A percentile compares a stretch with the other conserved stretches of the same genome.
These are phyloP conservation scores for Metschnikowia proteae DNA, from an alignment of 805 yeast species.

Conservation along the genomic window DNA sequence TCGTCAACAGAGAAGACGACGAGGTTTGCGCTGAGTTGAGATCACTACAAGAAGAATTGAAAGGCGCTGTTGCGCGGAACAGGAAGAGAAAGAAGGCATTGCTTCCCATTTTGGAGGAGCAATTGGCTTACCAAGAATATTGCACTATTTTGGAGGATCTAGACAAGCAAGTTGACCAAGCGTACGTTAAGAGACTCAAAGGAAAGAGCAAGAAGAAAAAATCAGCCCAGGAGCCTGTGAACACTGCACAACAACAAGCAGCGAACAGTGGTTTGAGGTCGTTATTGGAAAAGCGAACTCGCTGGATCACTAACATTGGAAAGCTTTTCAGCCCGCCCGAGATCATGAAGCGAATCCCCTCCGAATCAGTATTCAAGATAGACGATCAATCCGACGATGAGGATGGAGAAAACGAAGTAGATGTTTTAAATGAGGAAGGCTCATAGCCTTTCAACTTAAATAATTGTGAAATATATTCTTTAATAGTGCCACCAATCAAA, in stretches of 20 bases:
- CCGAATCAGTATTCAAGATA: conserved; percentile 50
- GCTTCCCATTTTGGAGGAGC: conserved; percentile 75
- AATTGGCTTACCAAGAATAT: conserved; percentile 93
- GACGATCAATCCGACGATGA: conserved; percentile 32
- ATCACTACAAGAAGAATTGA: conserved; percentile 62
- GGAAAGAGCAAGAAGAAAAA: conserved; percentile 67
- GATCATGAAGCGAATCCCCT: conserved; percentile 74
- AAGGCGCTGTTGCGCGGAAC: conserved; percentile 58
- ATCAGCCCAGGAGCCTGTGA: conserved; percentile 22
- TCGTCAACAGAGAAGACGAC: conserved; percentile 82
- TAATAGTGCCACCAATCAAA: conserved; percentile 8
- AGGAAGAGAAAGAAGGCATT: conserved; percentile 61
- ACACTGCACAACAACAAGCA: conserved; percentile 55
- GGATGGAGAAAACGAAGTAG: conserved; percentile 30
- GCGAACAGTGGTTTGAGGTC: conserved; percentile 76
- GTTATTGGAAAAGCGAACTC: conserved; percentile 74
- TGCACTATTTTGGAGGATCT: conserved; percentile 84
- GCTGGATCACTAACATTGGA: conserved; percentile 91
- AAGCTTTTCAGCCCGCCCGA: conserved; percentile 68
- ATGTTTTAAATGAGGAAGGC: conserved; percentile 18
- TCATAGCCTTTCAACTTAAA: background rate
- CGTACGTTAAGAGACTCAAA: conserved; percentile 77
- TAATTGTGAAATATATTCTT: background rate
- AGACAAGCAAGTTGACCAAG: conserved; percentile 95
- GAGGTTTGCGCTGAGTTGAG: conserved; percentile 86